These are phyloP conservation scores for Aleurites moluccanus DNA, from an alignment of 441 rosid genomes.

Conservation along the genomic window DNA sequence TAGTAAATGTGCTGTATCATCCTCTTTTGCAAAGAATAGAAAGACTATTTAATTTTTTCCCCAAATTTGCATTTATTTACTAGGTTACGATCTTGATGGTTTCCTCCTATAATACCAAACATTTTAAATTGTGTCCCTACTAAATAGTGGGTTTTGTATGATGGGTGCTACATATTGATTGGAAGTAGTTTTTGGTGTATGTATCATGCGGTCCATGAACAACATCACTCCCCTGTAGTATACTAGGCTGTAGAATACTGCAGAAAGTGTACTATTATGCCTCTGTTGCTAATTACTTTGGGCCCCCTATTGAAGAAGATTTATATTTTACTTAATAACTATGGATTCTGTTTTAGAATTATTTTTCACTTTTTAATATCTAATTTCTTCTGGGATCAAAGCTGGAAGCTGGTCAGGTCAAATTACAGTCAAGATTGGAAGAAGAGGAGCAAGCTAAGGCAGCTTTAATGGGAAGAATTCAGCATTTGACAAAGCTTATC, in stretches of 20 bases:
- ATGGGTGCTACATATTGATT: not conserved
- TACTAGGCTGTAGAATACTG: not conserved
- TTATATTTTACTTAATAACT: constrained; percentile 6
- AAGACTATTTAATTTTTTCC: not conserved
- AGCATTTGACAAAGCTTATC: constrained; percentile 83
- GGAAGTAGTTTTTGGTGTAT: not conserved
- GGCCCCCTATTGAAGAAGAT: not conserved
- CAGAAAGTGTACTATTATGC: not conserved
- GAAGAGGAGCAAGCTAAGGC: constrained; percentile 96
- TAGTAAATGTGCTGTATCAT: not conserved
- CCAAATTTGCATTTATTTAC: not conserved
- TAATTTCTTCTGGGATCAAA: constrained; percentile 36
- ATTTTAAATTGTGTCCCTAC: not conserved
- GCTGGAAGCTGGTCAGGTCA: constrained; percentile 91
- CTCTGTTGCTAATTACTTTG: not conserved
- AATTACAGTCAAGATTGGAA: constrained; percentile 84
- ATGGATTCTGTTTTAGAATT: constrained; percentile 14
- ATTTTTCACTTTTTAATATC: constrained; percentile 19
- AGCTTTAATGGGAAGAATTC: constrained; percentile 96
- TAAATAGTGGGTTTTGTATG: not conserved
- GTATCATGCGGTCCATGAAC: not conserved
- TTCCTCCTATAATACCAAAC: not conserved
- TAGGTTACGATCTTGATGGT: not conserved
- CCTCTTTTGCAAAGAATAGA: not conserved
- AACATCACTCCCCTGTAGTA: not conserved